These are phyloP conservation scores for Aspergillus campestris DNA, from an alignment of 495 filamentous ascomycete species.

Conservation along the genomic window DNA sequence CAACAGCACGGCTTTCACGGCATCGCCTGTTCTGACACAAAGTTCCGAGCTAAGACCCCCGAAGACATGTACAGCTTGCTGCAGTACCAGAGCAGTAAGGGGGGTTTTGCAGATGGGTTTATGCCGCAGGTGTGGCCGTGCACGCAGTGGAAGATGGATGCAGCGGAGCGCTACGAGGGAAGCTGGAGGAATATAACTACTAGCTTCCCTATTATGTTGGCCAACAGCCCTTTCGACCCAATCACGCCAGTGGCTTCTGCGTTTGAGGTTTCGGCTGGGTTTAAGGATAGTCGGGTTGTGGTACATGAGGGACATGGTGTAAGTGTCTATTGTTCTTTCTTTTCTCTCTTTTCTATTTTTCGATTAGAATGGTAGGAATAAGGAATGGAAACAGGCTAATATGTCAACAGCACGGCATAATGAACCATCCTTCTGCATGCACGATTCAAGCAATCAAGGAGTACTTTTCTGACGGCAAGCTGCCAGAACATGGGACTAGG, in stretches of 20 bases:
- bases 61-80: not conserved
- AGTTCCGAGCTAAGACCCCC: not conserved
- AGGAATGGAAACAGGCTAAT: too few relatives aligned
- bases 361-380: too few relatives aligned
- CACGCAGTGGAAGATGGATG: not conserved
- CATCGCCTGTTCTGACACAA: not conserved
- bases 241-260: not conserved
- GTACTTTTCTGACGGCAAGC: too few relatives aligned
- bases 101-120: not conserved
- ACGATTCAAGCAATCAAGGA: too few relatives aligned
- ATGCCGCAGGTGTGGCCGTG: not conserved
- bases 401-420: too few relatives aligned
- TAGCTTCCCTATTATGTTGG: not conserved
- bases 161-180: not conserved
- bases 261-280: not conserved
- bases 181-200: not conserved
- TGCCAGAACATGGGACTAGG: too few relatives aligned
- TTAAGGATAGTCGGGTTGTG: not conserved
- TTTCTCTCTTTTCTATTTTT: not conserved
- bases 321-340: not conserved
- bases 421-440: too few relatives aligned
- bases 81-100: not conserved
- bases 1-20: not conserved
- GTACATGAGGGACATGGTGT: slow-evolving; percentile 1
- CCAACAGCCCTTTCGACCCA: not conserved